Base-by-base conservation (phyloP, 768 basidiomycete genomes). In the Collybia mongolica region DNA sequence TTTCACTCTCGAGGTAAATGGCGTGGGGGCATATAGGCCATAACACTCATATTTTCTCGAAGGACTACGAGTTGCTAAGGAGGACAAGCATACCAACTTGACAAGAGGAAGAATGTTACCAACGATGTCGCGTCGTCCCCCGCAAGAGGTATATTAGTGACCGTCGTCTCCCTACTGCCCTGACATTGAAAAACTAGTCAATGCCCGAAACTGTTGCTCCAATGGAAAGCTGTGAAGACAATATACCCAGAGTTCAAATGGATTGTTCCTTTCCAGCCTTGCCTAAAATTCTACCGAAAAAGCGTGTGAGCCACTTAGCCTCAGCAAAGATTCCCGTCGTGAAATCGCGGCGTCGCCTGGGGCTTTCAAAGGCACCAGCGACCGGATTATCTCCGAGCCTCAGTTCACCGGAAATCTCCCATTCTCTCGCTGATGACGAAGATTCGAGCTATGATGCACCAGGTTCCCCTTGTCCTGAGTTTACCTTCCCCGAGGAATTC, bases 31-130 rank as follows among this genome's bases (percentile, higher is more conserved):
- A 32, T 9, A 9, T 12, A 11, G 26, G 26, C 26, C 14, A 32
- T 12, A 14, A 3, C 11, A 14, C 14, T 32, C 32, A 32, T 6
- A 11, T 18, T 24, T 36, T 5, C 42, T 44, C 26, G 14, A 41
- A 62, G 77, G 83, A 35, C 59, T 84, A 53, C 81, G 83, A 23
- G 83, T 84, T 22, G 78, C 82, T 19, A 84, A 82, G 57, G 82
- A 84, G 60, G 82, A 83, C 56, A 82, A 79, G 55, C 77, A 81
- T 49, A 75, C 74, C 3, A 82, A 83, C 61, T 63, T 77, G 43
- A 69, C 73, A 44, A 67, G 78, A 53, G 73, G 72, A n/a, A 66
- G 71, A 37, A 61, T 67, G 38, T n/a, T 26, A 23, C 24, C 46
- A 6, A 38, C 19, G 19, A 38, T 24, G 18, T 36, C 36, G 35